Base-by-base conservation (phyloP, 1,284 basidiomycete species). In the Ceratobasidium sp. region DNA sequence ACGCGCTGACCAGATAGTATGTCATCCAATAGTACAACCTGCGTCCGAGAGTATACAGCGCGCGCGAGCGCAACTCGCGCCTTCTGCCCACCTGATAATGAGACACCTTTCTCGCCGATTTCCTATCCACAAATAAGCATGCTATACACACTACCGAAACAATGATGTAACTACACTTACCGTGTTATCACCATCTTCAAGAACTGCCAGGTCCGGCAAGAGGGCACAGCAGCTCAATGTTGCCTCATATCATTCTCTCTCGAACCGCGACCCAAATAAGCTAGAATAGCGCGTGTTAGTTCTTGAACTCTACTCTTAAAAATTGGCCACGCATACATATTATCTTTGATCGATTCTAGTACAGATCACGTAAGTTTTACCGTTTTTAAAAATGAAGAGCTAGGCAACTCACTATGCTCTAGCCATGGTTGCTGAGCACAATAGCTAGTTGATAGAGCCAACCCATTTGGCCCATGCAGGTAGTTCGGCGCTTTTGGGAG, bases 211-310 rank as follows among this genome's bases (percentile, higher is more conserved):
- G 41, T 79, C 78, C 2, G 76, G 77, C 8, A 54, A 27, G 8
- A 79, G 53, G 19, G 76, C 78, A 65, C 76, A 76, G n/a, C 54
- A 72, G n/a, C 78, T 64, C 41, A 83, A 75, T 37, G 81, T 81
- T 8, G 74, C 76, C 13, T 78, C 53, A 76, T 83, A 83, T 4
- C 81, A 79, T 13, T 74, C 76, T 43, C 80, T 77, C 59, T 83
- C 80, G 71, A 79, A 81, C 2, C 78, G 78, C 6, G 77, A 76
- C 6, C 82, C 82, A 72, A 83, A 84, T 24, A 82, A 77, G 37
- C 83, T 81, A 77, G 9, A n/a, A 9, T 58, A 19, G 1, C 31
- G 3, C 29, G n/a, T n/a, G n/a, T n/a, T n/a, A n/a, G n/a, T n/a
- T n/a, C n/a, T n/a, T n/a, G n/a, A n/a, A n/a, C n/a, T n/a, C n/a